Percentiles rank a stretch among this genome's conserved stretches.
These are phyloP conservation scores for Phytophthora hibernalis DNA, from an alignment of 352 stramenopile species.

Conservation along the genomic window DNA sequence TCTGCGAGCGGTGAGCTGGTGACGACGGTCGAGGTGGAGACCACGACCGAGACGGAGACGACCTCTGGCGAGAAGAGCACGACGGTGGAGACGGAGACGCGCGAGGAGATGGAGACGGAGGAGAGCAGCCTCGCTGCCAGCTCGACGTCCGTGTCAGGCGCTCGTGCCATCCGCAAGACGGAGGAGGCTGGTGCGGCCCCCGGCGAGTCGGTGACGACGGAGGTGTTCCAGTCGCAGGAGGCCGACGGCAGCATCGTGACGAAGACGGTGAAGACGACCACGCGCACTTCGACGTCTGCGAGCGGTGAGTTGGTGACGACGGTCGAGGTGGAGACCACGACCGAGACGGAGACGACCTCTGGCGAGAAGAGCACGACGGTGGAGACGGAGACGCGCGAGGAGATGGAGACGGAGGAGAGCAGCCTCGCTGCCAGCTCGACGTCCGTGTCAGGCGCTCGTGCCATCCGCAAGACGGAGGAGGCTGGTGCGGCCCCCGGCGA, in stretches of 20 bases:
- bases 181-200: constrained; percentile 1
- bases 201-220: constrained; percentile 6
- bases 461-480: constrained; percentile 2
- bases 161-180: background rate
- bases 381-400: constrained; percentile 8
- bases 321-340: constrained; percentile 7
- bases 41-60: constrained; percentile 13
- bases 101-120: constrained; percentile 10
- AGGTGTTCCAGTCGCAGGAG: constrained; percentile 8
- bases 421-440: background rate
- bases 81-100: constrained; percentile 12
- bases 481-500: constrained; percentile 2
- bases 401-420: constrained; percentile 7
- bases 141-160: background rate
- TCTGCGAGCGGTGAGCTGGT: constrained; percentile 7
- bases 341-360: constrained; percentile 6
- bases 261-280: constrained; percentile 11
- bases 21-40: constrained; percentile 11
- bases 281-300: constrained; percentile 1
- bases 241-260: constrained; percentile 6
- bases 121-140: background rate
- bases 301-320: constrained; percentile 5
- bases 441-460: background rate
- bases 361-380: constrained; percentile 10
- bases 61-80: constrained; percentile 8